Conservation (phyloP, 768 basidiomycete genomes). For the Mrakia hoshinonis region DNA sequence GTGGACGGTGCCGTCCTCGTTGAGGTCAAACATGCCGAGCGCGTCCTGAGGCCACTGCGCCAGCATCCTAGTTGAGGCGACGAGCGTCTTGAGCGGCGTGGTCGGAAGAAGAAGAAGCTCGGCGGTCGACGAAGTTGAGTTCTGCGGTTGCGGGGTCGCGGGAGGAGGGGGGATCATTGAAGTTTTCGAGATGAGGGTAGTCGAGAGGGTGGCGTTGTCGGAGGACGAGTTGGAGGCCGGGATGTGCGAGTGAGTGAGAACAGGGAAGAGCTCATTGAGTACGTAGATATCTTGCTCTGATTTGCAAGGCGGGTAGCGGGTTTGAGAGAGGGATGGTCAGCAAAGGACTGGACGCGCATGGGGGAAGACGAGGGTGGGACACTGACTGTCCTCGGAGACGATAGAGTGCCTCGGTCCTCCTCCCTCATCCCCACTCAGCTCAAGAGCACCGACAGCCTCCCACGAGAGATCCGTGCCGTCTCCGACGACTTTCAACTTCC, state of each 20-base stretch:
- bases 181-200: constrained; percentile 12
- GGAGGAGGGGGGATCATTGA: constrained; percentile 25
- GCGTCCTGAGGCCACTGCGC: constrained; percentile 8
- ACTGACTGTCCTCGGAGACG: constrained; percentile 19
- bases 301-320: background rate
- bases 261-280: constrained; percentile 24
- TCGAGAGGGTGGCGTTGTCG: background rate
- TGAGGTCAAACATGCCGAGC: background rate
- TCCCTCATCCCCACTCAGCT: constrained; percentile 22
- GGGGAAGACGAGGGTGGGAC: background rate
- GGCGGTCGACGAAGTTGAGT: constrained; percentile 5
- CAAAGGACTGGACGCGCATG: background rate
- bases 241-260: background rate
- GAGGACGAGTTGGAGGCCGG: background rate
- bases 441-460: constrained; percentile 12
- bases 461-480: background rate
- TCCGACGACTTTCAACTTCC: constrained; percentile 8
- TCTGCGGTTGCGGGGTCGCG: background rate
- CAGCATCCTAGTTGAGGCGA: constrained; percentile 21
- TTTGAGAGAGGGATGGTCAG: background rate
- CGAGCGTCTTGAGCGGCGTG: background rate
- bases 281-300: constrained; percentile 11
- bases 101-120: constrained; percentile 21
- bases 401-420: constrained; percentile 26
- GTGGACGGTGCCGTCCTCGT: constrained; percentile 5